Evolutionary conservation across 768 basidiomycete genomes (phyloP).

Genomic region (Naematelia encephala): DNA sequence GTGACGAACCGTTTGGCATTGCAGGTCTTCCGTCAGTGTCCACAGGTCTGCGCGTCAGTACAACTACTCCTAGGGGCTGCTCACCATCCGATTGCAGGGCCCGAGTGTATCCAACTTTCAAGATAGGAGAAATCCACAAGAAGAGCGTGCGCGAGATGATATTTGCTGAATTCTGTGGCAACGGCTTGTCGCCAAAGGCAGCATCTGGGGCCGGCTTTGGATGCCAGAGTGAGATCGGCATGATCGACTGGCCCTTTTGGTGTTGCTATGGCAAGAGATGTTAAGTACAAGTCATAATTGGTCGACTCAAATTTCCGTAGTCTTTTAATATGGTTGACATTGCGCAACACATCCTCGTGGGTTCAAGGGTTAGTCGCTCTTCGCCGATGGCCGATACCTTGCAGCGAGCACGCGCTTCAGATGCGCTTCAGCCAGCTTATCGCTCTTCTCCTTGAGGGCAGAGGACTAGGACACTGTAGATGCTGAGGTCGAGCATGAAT

Average conservation of each 20-base stretch:
- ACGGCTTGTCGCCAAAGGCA: constrained; percentile 15
- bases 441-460: too few relatives aligned
- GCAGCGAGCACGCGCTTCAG: neutral
- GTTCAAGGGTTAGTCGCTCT: neutral
- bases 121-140: constrained; percentile 36
- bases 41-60: constrained; percentile 18
- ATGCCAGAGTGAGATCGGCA: constrained; percentile 35
- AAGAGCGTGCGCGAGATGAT: constrained; percentile 25
- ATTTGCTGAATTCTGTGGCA: constrained; percentile 25
- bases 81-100: constrained; percentile 29
- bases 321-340: too few relatives aligned
- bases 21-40: constrained; percentile 14
- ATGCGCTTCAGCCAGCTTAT: neutral
- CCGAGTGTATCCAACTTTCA: constrained; percentile 34
- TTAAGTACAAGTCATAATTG: too few relatives aligned
- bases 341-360: too few relatives aligned
- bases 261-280: too few relatives aligned
- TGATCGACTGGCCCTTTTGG: constrained; percentile 6
- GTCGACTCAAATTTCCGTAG: too few relatives aligned
- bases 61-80: neutral
- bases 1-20: constrained; percentile 8
- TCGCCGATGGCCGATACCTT: neutral
- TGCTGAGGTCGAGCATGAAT: too few relatives aligned
- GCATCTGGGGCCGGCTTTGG: constrained; percentile 24
- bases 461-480: too few relatives aligned